Percentiles rank a stretch among this genome's conserved stretches.
phyloP scores from a whole-genome alignment of 2,329 filamentous ascomycete species.

The Fusarium floridanum region DNA sequence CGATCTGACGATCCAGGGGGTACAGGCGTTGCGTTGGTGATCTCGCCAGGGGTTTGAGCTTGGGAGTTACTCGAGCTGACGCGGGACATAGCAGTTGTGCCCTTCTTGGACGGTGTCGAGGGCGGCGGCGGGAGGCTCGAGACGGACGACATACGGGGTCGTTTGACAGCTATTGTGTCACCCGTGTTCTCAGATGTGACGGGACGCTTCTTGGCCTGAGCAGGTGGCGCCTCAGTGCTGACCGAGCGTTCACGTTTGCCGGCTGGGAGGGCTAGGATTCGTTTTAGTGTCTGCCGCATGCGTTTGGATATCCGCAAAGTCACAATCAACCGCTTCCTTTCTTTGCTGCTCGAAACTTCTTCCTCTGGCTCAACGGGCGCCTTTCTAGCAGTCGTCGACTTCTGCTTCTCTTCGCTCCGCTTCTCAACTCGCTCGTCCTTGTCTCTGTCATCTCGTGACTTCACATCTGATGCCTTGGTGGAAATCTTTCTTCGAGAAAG shows the following conservation, averaged over 20 bases:
- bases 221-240: conserved; percentile 56
- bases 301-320: conserved; percentile 64
- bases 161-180: conserved; percentile 56
- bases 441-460: conserved; percentile 34
- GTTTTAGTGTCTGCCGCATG: conserved; percentile 58
- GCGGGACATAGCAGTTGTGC: conserved; percentile 64
- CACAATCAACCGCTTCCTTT: conserved; percentile 55
- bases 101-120: conserved; percentile 66
- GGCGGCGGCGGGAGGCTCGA: conserved; percentile 56
- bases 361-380: conserved; percentile 47
- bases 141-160: conserved; percentile 59
- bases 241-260: conserved; percentile 49
- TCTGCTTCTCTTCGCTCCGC: conserved; percentile 37
- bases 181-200: conserved; percentile 52
- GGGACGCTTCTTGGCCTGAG: conserved; percentile 64
- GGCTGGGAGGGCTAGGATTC: conserved; percentile 60
- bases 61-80: conserved; percentile 67
- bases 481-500: conserved; percentile 49
- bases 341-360: conserved; percentile 46
- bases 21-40: conserved; percentile 51
- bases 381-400: conserved; percentile 43
- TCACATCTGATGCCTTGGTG: conserved; percentile 36
- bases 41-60: conserved; percentile 64
- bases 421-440: conserved; percentile 37
- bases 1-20: conserved; percentile 46